phyloP scores from a whole-genome alignment of 495 filamentous ascomycete genomes.

The Xylaria castorea region DNA sequence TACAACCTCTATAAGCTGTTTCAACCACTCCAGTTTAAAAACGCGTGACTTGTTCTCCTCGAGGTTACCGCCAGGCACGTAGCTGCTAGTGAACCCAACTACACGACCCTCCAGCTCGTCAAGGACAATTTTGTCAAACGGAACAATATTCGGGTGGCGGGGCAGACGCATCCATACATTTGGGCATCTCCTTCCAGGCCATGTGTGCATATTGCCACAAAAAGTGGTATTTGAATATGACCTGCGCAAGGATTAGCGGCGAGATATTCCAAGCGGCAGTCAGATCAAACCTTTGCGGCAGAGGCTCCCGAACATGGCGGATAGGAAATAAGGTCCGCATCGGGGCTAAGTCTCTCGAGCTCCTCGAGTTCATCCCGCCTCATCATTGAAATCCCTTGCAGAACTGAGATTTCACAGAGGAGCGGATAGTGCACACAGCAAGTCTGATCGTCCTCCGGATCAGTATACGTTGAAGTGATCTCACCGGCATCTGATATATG shows the following conservation, averaged over 20 bases:
- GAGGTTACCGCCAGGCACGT: background rate
- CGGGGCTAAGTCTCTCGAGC: constrained; percentile 1
- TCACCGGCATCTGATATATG: constrained; percentile 1
- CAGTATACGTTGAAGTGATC: constrained; percentile 5
- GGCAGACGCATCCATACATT: constrained; percentile 12
- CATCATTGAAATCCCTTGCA: background rate
- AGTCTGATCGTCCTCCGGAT: background rate
- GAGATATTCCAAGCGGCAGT: constrained; percentile 1
- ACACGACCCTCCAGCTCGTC: background rate
- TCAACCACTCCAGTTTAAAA: constrained; percentile 8
- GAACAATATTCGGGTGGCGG: background rate
- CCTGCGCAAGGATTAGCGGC: background rate
- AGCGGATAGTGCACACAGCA: constrained; percentile 2
- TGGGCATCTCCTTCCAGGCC: constrained; percentile 15
- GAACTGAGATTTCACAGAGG: background rate
- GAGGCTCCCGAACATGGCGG: background rate
- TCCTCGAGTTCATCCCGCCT: constrained; percentile 3
- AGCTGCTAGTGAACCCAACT: constrained; percentile 4
- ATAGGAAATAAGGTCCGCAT: constrained; percentile 7
- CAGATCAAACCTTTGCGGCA: background rate
- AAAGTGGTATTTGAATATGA: constrained; percentile 12
- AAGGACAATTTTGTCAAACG: constrained; percentile 11
- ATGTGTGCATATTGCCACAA: background rate
- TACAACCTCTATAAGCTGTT: constrained; percentile 1
- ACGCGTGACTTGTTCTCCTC: background rate